Evolutionary conservation across 1,139 yeast genomes (phyloP), one percentile per base, ranked within the genome.

Genomic region (Scheffersomyces stambukii): DNA sequence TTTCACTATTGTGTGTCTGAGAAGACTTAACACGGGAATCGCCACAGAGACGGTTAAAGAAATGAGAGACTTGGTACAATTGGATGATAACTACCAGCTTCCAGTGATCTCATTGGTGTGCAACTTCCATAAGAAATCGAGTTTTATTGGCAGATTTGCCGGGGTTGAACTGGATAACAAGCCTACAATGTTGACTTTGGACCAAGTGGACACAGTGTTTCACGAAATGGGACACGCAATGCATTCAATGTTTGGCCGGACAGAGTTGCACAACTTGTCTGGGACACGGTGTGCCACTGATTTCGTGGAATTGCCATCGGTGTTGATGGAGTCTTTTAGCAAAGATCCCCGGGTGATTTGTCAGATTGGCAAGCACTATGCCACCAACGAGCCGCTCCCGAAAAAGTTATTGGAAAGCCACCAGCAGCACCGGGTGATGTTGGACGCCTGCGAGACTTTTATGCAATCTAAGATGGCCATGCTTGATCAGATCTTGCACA

Each of bases 191-290:
- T 58, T 91, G 23, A 66, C 81, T 6, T 66, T 85, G 37, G 76
- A 71, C 34, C 97, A 93, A 48, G 89, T 91, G 4, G 95, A 89
- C 47, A 91, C 98, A 0, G 60, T 91, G 19, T 91, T 93, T 61
- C 99, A 91, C 56, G 99, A 91, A 56, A 88, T 91, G 95, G 99
- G 99, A 1, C 99, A 91, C 57, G 98, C 98, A 2, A 83, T 91
- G 77, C 98, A 91, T 54, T 86, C 96, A 5, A 89, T 91, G 96
- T 63, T 91, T 16, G 98, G 97, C 0, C 70, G 91, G 37, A 91
- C 98, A 0, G 71, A 79, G 26, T 61, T 91, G 28, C 98, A 93
- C 50, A 93, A 89, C 50, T 81, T 91, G 10, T 81, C 94, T 14
- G 98, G 99, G 2, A 91, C 98, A 0, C 68, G 99, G 37, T 91